Evolutionary conservation across 2,329 filamentous ascomycete species (phyloP), one percentile per base, ranked within the genome.

Genomic region (Talaromyces sp.): DNA sequence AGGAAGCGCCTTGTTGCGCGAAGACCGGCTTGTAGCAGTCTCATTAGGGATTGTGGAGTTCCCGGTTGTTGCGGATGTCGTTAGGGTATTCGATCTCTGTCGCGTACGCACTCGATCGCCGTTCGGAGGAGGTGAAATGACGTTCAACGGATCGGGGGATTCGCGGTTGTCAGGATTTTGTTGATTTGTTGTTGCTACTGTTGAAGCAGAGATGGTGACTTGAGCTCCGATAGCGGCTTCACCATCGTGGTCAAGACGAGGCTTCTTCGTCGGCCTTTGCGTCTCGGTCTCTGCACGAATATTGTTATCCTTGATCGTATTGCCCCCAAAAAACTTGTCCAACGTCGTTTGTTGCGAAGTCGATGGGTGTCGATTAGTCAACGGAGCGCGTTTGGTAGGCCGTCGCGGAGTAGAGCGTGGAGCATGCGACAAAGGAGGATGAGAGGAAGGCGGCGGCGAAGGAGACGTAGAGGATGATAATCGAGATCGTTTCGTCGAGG

Each of bases 141-240:
- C 63, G 51, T 69, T 64, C 35, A 69, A 54, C 13, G 66, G 64
- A 60, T 69, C 66, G 28, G 67, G 68, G 9, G 65, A 67, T 56
- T 70, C 65, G 55, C 66, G 55, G 36, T 60, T 65, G 33, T 62
- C 62, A 48, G 67, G 52, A 35, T n/a, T 21, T 17, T 22, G 36
- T 45, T 41, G 22, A 22, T 28, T 35, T 19, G 33, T 33, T 52
- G 10, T 45, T 3, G 52, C n/a, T 15, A 37, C 39, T 28, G 39
- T 25, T 8, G 45, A 48, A 10, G 45, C 5, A 43, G 39, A 33
- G 13, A 17, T 53, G 17, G 36, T 28, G 36, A 52, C 7, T 1
- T 39, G 45, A 19, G 45, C 28, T 48, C 35, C 35, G 48, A 52
- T 52, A 39, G 48, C 33, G 51, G 51, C 11, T 21, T 54, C 52